Evolutionary conservation across 352 stramenopile genomes (phyloP), one percentile per base, ranked within the genome.

Genomic region (Phytophthora cactorum): DNA sequence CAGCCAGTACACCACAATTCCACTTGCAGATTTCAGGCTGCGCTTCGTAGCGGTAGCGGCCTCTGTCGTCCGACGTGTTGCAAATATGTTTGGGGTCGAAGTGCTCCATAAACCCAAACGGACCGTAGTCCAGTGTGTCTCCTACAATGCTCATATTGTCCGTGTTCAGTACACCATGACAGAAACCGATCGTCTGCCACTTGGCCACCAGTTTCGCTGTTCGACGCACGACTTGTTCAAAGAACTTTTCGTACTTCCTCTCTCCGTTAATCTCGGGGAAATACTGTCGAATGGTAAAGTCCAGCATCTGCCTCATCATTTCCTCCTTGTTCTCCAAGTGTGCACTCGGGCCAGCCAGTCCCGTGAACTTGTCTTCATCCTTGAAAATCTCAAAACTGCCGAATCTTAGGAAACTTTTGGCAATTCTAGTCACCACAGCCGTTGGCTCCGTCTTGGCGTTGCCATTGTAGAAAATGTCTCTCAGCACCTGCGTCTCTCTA

Each of bases 351-450:
- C 91, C 91, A 4, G 68, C 57, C 22, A 88, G 75, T 0, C 82
- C 88, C 9, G 88, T 93, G 25, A 75, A 54, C 2, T 74, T 31
- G 53, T 97, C 89, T 41, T 74, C 76, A 9, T 78, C 64, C 60
- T 97, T 97, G 77, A 98, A 98, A 61, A 99, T 89, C 78, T 99
- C 97, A 51, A 99, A 96, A 68, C 94, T 97, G 25, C 97, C 97
- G 65, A 99, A 97, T 43, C 97, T 83, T 5, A 98, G 64, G 66
- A 99, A 99, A 47, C 77, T 98, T 15, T 88, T 82, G 1, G 95
- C 93, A 36, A 99, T 89, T 59, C 96, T 83, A 46, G 90, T 79
- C 9, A 97, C 84, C 12, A 97, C 91, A 17, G 90, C 90, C 0
- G 82, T 90, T 2, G 83, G 88, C 68, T 98, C 92, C 50, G 85